Evolutionary conservation across 208 protist genomes (phyloP).

Genomic region (Crithidia thermophila): DNA sequence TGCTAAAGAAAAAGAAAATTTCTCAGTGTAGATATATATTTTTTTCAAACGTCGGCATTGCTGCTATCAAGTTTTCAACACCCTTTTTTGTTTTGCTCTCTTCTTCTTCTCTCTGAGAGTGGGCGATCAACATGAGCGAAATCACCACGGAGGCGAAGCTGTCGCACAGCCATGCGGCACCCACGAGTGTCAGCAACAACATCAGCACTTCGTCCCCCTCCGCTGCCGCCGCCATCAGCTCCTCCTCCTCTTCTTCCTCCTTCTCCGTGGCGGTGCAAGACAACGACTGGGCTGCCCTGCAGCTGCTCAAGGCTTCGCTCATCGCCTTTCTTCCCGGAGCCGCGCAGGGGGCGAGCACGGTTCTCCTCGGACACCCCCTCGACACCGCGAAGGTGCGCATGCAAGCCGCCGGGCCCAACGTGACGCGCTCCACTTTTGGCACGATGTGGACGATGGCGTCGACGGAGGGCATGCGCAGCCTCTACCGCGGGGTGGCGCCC

Average conservation of each 20-base stretch:
- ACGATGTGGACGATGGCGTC: slow-evolving; percentile 70
- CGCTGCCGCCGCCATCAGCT: background rate
- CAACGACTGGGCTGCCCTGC: slow-evolving; percentile 2
- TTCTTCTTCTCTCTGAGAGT: background rate
- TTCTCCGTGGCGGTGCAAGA: slow-evolving; percentile 1
- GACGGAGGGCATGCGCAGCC: slow-evolving; percentile 66
- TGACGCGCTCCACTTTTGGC: slow-evolving; percentile 35
- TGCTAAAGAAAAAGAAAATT: too few species aligned
- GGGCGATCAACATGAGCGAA: background rate
- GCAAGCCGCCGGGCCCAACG: slow-evolving; percentile 68
- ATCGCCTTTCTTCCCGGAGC: slow-evolving; percentile 73
- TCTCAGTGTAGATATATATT: slow-evolving; percentile 1
- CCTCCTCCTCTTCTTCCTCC: background rate
- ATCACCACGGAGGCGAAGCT: background rate
- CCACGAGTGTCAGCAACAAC: too few species aligned
- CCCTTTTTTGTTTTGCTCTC: background rate
- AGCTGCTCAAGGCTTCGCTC: slow-evolving; percentile 12
- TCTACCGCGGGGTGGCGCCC: slow-evolving; percentile 81
- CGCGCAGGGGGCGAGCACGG: slow-evolving; percentile 69
- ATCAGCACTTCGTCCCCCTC: background rate
- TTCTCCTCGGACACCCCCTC: slow-evolving; percentile 82
- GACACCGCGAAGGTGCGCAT: slow-evolving; percentile 92
- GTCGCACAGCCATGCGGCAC: background rate
- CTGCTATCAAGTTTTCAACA: too few species aligned
- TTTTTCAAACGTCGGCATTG: too few species aligned